Conservation (phyloP, 1,284 basidiomycete genomes). For the Leccinum subrobustum region DNA sequence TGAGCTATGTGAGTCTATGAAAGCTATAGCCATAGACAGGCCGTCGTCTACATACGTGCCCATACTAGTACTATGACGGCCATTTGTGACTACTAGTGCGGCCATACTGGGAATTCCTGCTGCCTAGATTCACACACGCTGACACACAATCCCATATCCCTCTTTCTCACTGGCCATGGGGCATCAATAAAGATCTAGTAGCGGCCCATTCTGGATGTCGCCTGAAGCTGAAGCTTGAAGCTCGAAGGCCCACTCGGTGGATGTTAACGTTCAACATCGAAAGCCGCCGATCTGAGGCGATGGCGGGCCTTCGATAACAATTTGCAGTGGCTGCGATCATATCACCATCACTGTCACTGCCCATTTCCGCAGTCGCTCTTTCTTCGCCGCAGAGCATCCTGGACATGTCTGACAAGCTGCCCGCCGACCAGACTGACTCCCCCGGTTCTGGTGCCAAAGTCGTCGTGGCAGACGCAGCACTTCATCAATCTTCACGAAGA, state of each 20-base stretch:
- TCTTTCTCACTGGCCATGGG: no score
- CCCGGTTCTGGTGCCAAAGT: background rate
- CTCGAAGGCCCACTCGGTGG: background rate
- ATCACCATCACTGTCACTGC: background rate
- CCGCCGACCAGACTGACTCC: background rate
- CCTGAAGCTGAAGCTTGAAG: background rate
- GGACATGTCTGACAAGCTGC: conserved; percentile 10
- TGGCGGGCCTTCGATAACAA: background rate
- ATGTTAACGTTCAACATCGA: background rate
- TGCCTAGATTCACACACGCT: background rate
- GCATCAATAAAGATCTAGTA: no score
- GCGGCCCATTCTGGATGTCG: background rate
- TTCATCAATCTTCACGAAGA: background rate
- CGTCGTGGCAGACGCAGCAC: background rate
- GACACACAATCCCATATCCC: no score
- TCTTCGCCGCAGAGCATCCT: background rate
- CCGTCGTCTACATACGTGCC: no score
- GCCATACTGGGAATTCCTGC: background rate
- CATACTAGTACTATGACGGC: no score
- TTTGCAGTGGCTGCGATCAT: background rate
- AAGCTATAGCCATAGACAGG: no score
- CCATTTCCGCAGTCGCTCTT: background rate
- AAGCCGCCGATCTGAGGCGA: no score
- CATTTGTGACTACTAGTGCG: no score
- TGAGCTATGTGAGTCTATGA: no score